Evolutionary conservation across 768 basidiomycete species (phyloP), one percentile per base, ranked within the genome.

Genomic region (Amanita pallidorosea): DNA sequence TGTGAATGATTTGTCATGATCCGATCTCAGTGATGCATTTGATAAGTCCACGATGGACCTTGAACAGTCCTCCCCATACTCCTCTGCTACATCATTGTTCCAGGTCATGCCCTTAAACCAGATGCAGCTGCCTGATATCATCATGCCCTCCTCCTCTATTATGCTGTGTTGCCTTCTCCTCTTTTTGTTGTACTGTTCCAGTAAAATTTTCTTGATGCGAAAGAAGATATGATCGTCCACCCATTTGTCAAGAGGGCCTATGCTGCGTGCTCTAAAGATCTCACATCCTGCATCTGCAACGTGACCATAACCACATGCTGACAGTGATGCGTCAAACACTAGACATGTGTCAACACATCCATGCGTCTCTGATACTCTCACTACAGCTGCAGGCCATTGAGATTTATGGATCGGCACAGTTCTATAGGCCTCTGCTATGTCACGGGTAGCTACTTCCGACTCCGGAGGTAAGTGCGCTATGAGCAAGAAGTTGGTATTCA

Each of bases 361-460:
- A 27, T 61, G 54, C 1, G 56, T 46, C 0, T 54, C 54, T 6
- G 41, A 31, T 0, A 67, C 40, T 0, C 58, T 49, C 0, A 72
- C 55, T 0, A 71, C 64, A 0, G 62, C 33, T 0, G 61, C 66
- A 0, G 67, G 68, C 70, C 69, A 75, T 42, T 73, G 72, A 0
- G 57, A 56, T 0, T 51, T 60, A 11, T 62, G 56, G 0, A 68
- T 33, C 0, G 67, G 68, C 0, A 72, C 56, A 0, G 60, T 67
- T 0, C 64, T 53, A 40, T 72, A 74, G 0, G 71, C 74, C 49
- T 72, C 68, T 0, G 62, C 53, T 1, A 76, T 62, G 31, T 77
- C 70, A 0, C 63, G 53, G 13, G 69, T 29, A 50, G 67, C 61
- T 0, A 56, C 66, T 56, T 74, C 63, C 0, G 67, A 69, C 0